These are phyloP conservation scores for Gymnopilus dilepis DNA, from an alignment of 768 basidiomycete genomes.

Conservation along the genomic window DNA sequence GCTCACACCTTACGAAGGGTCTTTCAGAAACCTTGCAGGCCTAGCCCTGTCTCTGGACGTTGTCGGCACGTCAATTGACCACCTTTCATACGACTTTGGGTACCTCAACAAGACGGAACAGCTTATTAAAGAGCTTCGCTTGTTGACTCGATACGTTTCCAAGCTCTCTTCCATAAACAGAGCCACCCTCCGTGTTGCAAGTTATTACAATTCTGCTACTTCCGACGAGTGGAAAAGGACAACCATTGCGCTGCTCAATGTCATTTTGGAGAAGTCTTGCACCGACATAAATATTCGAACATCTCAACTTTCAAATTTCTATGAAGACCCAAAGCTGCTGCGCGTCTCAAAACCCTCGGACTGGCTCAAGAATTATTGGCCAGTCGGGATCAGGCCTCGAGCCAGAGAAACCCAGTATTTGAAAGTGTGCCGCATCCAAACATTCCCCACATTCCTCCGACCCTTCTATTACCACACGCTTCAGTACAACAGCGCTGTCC, in stretches of 20 bases:
- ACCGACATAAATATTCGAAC: slow-evolving; percentile 16
- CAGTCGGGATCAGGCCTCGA: neutral
- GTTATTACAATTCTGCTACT: slow-evolving; percentile 1
- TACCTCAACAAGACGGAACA: slow-evolving; percentile 8
- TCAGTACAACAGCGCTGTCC: slow-evolving; percentile 6
- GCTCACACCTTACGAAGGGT: slow-evolving; percentile 2
- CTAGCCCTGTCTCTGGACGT: slow-evolving; percentile 18
- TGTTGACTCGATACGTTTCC: slow-evolving; percentile 18
- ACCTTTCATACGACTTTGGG: slow-evolving; percentile 25
- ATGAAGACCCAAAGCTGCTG: slow-evolving; percentile 17
- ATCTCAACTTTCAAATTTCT: slow-evolving; percentile 16
- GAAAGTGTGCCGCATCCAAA: slow-evolving; percentile 16
- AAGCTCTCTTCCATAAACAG: slow-evolving; percentile 19
- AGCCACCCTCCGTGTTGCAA: slow-evolving; percentile 16
- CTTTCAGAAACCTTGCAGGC: slow-evolving; percentile 16
- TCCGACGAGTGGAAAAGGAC: slow-evolving; percentile 9
- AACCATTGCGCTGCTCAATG: slow-evolving; percentile 13
- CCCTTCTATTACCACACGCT: slow-evolving; percentile 26
- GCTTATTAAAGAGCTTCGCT: slow-evolving; percentile 15
- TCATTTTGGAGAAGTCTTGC: slow-evolving; percentile 19
- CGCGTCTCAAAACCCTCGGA: slow-evolving; percentile 16
- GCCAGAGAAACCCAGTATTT: slow-evolving; percentile 1
- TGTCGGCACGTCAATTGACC: slow-evolving; percentile 15
- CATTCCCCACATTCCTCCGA: slow-evolving; percentile 26
- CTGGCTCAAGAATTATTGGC: slow-evolving; percentile 23